Evolutionary conservation across 2,329 filamentous ascomycete genomes (phyloP).

Genomic region (Colletotrichum gloeosporioides): DNA sequence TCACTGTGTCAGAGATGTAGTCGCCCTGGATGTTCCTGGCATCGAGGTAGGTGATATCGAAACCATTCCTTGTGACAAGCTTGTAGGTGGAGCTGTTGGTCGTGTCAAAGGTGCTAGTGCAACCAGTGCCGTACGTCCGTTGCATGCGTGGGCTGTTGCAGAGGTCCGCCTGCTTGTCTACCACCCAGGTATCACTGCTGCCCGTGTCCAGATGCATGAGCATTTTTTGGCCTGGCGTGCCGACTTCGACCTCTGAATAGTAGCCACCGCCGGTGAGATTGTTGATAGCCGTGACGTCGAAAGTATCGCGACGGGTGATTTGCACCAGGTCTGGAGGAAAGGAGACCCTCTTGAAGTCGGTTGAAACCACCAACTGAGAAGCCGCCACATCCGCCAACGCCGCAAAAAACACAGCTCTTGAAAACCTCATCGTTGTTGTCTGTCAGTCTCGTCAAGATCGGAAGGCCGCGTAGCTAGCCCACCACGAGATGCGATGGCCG

Average conservation of each 20-base stretch:
- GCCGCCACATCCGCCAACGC: neutral
- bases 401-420: neutral
- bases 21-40: constrained; percentile 58
- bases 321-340: neutral
- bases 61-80: constrained; percentile 46
- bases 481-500: neutral
- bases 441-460: neutral
- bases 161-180: constrained; percentile 12
- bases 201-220: constrained; percentile 71
- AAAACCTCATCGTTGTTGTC: neutral
- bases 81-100: constrained; percentile 53
- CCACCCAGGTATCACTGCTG: constrained; percentile 71
- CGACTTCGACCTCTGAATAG: constrained; percentile 66
- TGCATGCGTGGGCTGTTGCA: constrained; percentile 1
- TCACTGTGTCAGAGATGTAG: constrained; percentile 63
- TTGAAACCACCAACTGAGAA: constrained; percentile 11
- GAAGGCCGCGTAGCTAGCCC: neutral
- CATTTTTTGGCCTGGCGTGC: constrained; percentile 64
- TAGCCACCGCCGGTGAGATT: constrained; percentile 64
- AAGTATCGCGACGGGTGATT: constrained; percentile 22
- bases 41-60: constrained; percentile 68
- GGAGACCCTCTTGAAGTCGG: neutral
- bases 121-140: neutral
- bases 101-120: constrained; percentile 41
- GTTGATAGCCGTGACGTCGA: constrained; percentile 50